Evolutionary conservation across 2,329 filamentous ascomycete species (phyloP).

Genomic region (Penicillium thymicola): DNA sequence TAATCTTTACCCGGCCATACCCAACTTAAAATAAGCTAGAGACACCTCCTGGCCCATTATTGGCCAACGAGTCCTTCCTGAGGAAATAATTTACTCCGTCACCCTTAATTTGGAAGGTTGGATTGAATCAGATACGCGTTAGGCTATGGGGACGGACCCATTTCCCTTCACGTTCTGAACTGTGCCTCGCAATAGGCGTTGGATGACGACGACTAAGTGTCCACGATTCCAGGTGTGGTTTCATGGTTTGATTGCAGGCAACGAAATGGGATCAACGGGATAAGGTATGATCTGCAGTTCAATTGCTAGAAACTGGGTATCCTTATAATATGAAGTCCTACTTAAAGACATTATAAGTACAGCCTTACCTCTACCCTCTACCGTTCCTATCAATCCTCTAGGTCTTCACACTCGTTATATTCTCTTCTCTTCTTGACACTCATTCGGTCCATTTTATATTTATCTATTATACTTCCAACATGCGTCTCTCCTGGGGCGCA

Average conservation of each 20-base stretch:
- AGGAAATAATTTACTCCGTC: not conserved
- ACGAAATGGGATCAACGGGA: not conserved
- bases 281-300: not conserved
- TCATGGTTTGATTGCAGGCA: not conserved
- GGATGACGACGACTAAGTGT: not conserved
- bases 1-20: conserved; percentile 2
- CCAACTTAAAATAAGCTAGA: not conserved
- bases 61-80: not conserved
- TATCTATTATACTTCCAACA: conserved; percentile 11
- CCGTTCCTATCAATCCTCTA: not conserved
- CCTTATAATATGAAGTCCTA: too few species aligned
- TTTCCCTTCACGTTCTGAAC: not conserved
- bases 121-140: not conserved
- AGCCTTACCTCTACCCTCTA: not conserved
- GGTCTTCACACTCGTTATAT: not conserved
- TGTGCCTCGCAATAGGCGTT: not conserved
- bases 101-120: not conserved
- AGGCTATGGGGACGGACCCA: not conserved
- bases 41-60: not conserved
- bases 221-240: not conserved
- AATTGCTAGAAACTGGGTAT: not conserved
- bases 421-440: not conserved
- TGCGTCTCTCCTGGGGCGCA: conserved; percentile 21
- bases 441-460: not conserved
- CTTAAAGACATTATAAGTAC: not conserved